Base-by-base conservation (phyloP, 1,284 basidiomycete species). In the Tilletia caries region DNA sequence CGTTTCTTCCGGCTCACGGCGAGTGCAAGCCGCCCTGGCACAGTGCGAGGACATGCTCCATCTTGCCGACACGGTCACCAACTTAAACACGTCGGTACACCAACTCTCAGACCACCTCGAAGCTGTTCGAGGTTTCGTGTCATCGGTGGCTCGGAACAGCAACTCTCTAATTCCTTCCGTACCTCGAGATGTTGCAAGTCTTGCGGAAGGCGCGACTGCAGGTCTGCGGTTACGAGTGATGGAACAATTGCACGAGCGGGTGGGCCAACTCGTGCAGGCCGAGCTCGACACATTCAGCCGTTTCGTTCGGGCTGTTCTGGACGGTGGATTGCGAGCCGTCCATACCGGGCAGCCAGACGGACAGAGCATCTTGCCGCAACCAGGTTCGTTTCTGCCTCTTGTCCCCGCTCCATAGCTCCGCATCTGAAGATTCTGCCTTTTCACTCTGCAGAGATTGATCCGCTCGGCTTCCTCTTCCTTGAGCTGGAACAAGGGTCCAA, bases 1-100 rank as follows among this genome's bases (percentile, higher is more conserved):
- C 8, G 15, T 15, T 15, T 41, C 37, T 41, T 6, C 37, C 37
- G 37, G 15, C 8, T 41, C 37, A 41, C 8, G 37, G 15, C 37
- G 37, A 41, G 37, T 41, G 37, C 37, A 41, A 15, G 32, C 58
- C 29, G 58, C 58, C 32, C 18, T 62, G 58, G 58, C 58, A 10
- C 29, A 62, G 32, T 62, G 32, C 58, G 58, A 62, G 23, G 58
- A 62, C 33, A 62, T 62, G 58, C 20, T 33, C 33, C 27, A 29
- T 20, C 32, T 62, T 8, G 58, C 58, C 10, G 58, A 62, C 32
- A 62, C 58, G 29, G 58, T 62, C 32, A 62, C 3, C 29, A 62
- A 34, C 33, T 32, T 62, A 29, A 62, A 62, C 32, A 34, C 58
- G 58, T 62, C 58, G 29, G 58, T 37, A 8, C 32, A 33, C 32